Evolutionary conservation across 176 grass and related monocot species (phyloP).

Genomic region (Avena sativa): DNA sequence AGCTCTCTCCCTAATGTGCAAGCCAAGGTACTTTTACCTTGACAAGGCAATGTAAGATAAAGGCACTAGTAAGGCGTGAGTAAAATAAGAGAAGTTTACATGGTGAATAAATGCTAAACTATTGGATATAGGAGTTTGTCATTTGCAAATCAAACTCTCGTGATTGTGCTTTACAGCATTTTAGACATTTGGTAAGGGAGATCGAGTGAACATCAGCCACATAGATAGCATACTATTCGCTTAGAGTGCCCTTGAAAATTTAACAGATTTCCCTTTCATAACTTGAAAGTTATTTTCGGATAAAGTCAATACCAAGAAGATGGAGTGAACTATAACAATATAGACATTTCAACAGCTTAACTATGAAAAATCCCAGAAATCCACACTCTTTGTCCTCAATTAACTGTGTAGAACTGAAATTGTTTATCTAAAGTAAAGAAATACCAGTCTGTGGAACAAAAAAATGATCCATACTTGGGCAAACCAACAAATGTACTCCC

Average conservation of each 20-base stretch:
- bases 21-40: slow-evolving; percentile 96
- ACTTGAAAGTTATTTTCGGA: slow-evolving; percentile 4
- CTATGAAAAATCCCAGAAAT: not conserved
- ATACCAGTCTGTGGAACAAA: not conserved
- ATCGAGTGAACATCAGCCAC: not conserved
- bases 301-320: not conserved
- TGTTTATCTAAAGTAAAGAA: not conserved
- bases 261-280: not conserved
- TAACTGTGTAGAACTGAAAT: not conserved
- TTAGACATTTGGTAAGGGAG: not conserved
- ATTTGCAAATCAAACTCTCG: not conserved
- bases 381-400: slow-evolving; percentile 1
- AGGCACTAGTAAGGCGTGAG: not conserved
- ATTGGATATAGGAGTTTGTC: not conserved
- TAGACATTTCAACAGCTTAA: not conserved
- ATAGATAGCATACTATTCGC: not conserved
- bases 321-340: not conserved
- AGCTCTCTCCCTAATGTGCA: slow-evolving; percentile 80
- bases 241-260: not conserved
- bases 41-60: slow-evolving; percentile 12
- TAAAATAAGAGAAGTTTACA: not conserved
- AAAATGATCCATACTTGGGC: not conserved
- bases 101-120: not conserved
- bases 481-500: not conserved
- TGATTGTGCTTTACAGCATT: not conserved